These are phyloP conservation scores for Neofusicoccum umdonicola DNA, from an alignment of 2,329 filamentous ascomycete species.

Conservation along the genomic window DNA sequence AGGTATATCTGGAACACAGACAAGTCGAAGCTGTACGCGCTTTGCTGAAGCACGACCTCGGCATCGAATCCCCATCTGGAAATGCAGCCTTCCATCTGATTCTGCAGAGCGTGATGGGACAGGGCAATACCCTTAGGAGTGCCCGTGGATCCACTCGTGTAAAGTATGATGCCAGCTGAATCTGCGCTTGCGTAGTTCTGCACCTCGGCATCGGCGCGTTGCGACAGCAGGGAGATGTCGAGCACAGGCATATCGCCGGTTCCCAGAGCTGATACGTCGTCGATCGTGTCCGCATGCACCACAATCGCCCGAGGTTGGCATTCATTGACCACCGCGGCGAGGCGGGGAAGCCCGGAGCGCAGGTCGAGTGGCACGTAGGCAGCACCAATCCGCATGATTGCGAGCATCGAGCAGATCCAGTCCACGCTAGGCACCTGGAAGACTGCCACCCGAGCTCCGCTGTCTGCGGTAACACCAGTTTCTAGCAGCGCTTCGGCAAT, in stretches of 20 bases:
- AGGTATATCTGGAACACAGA: not conserved
- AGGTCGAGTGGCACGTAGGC: constrained; percentile 41
- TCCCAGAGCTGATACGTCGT: too few relatives aligned
- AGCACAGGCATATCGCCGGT: too few relatives aligned
- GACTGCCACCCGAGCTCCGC: constrained; percentile 33
- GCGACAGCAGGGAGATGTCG: too few relatives aligned
- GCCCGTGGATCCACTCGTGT: not conserved
- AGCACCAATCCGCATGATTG: constrained; percentile 40
- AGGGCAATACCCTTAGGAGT: not conserved
- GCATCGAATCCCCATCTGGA: not conserved
- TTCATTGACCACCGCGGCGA: constrained; percentile 30
- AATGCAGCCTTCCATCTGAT: constrained; percentile 23
- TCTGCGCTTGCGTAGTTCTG: too few relatives aligned
- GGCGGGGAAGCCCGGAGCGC: constrained; percentile 28
- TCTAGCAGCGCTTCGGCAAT: too few relatives aligned
- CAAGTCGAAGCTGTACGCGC: not conserved
- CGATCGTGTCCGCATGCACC: constrained; percentile 16
- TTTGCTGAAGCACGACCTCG: not conserved
- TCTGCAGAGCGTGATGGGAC: constrained; percentile 23
- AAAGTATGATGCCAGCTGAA: not conserved
- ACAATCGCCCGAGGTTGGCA: constrained; percentile 32
- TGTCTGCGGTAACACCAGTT: too few relatives aligned
- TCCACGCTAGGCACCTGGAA: constrained; percentile 40
- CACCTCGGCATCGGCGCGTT: too few relatives aligned
- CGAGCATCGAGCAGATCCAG: constrained; percentile 41